phyloP scores from a whole-genome alignment of 1,284 basidiomycete genomes.

The Neonothopanus nambi region DNA sequence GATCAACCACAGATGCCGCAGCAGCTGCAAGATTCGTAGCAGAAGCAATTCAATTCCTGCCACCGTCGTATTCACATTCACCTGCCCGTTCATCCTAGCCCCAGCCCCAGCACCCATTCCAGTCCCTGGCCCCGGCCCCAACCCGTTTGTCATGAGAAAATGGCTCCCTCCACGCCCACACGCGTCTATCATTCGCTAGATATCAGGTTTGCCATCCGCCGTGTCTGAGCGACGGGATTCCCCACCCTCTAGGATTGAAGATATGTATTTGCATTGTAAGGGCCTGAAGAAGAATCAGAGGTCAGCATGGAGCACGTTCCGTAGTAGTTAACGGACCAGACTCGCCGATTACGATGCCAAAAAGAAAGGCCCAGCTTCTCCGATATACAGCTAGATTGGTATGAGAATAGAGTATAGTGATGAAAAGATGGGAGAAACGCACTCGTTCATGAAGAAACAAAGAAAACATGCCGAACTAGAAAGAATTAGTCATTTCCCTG shows the following conservation, averaged over 20 bases:
- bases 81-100: too few relatives aligned
- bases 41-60: too few relatives aligned
- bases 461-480: constrained; percentile 89
- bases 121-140: too few relatives aligned
- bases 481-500: too few relatives aligned
- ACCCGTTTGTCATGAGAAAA: constrained; percentile 1
- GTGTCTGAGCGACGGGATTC: too few relatives aligned
- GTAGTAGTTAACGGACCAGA: constrained; percentile 2
- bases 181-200: constrained; percentile 64
- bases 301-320: constrained; percentile 4
- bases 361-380: constrained; percentile 95
- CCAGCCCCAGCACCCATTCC: too few relatives aligned
- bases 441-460: constrained; percentile 90
- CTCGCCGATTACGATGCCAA: constrained; percentile 88
- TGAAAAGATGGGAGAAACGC: constrained; percentile 18
- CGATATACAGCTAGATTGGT: constrained; percentile 75
- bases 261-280: constrained; percentile 83
- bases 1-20: constrained; percentile 52
- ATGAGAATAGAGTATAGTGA: neutral
- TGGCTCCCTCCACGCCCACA: constrained; percentile 31
- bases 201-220: constrained; percentile 70
- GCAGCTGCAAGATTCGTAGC: constrained; percentile 10
- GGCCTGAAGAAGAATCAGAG: constrained; percentile 56
- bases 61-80: too few relatives aligned
- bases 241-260: constrained; percentile 89